Evolutionary conservation across 768 basidiomycete genomes (phyloP), one percentile per base, ranked within the genome.

Genomic region (Gyrodon lividus): DNA sequence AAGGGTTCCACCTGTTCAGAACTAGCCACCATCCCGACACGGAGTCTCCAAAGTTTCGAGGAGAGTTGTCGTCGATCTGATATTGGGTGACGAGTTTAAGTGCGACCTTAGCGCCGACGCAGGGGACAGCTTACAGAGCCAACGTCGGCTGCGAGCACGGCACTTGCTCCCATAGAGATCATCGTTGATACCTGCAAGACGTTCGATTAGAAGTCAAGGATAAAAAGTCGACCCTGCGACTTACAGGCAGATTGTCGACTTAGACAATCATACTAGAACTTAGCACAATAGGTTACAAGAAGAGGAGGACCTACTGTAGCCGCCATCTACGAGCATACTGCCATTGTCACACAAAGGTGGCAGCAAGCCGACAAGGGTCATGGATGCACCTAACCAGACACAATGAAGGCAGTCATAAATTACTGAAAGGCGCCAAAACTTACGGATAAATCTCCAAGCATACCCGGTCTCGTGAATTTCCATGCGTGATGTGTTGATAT

Each of bases 391-490:
- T 88, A 50, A 54, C 41, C 10, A 54, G 45, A 50, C 39, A 49
- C 12, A n/a, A 53, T 60, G 35, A 46, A 30, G 19, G 22, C 2
- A 38, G 43, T 17, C 10, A 40, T 24, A 39, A 39, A 52, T 38
- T 23, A 19, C 45, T 24, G 17, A 10, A 9, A 10, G 46, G n/a
- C 37, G 41, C 19, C 3, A 14, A 41, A 40, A 63, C 78, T 59
- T 65, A 90, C 92, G 88, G 48, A 92, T 90, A 64, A 84, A 92
- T 59, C 93, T 79, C 96, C 96, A 99, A 12, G 97, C 96, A 72
- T 98, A 98, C n/a, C 97, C 97, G 12, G 92, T 91, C 59, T 95
- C 89, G 62, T 99, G 97, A 38, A 98, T 86, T 63, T 98, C 94
- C 93, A 98, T 98, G 8, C 86, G 80, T 8, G 93, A 97, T 40